Evolutionary conservation across 2,329 filamentous ascomycete species (phyloP).

Genomic region (Cryphonectria radicalis): DNA sequence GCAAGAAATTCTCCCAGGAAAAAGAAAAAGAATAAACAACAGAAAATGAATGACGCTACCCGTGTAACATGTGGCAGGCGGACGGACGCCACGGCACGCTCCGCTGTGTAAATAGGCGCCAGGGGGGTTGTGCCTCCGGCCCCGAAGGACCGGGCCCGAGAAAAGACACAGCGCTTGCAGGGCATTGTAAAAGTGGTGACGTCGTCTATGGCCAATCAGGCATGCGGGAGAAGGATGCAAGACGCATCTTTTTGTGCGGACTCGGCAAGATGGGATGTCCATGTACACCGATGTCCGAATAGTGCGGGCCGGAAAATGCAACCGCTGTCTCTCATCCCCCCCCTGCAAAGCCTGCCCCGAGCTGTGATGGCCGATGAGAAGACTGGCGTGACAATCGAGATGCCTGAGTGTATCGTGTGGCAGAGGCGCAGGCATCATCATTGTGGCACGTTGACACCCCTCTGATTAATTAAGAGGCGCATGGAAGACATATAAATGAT

Average conservation of each 20-base stretch:
- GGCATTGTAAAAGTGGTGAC: slow-evolving; percentile 8
- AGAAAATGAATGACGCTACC: neutral
- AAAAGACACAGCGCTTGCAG: neutral
- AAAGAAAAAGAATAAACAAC: neutral
- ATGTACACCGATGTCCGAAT: slow-evolving; percentile 2
- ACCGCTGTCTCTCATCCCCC: too few relatives aligned
- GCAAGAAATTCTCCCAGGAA: neutral
- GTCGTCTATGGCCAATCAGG: neutral
- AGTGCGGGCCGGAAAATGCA: neutral
- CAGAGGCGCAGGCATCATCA: neutral
- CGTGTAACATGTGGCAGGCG: neutral
- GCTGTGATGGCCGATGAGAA: neutral
- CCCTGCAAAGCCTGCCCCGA: neutral
- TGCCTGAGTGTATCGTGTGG: neutral
- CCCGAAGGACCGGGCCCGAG: neutral
- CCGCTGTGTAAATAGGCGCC: neutral
- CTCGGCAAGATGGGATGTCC: slow-evolving; percentile 9
- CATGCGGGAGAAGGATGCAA: neutral
- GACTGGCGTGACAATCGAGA: neutral
- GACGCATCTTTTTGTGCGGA: neutral
- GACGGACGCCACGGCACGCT: neutral
- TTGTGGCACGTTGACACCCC: neutral
- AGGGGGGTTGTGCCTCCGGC: neutral
- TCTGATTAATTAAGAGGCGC: neutral
- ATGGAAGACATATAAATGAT: neutral